Evolutionary conservation across 202 grass and related monocot species (phyloP), one percentile per base, ranked within the genome.

Genomic region (Schoenoplectus tabernaemontani): DNA sequence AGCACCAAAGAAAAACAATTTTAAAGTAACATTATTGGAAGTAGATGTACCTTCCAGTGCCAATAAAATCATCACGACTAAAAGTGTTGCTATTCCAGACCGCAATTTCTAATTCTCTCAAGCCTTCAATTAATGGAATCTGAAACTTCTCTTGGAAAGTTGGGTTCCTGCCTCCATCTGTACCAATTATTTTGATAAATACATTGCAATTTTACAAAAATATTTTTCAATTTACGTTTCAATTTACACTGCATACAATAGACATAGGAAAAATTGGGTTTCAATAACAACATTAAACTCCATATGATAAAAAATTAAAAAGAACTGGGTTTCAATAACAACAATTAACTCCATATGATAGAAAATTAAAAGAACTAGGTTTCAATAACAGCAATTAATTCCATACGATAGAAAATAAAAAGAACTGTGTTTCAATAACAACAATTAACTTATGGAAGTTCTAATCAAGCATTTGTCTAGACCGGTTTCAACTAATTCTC

Each of bases 1-100:
- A 34, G 70, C 16, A 47, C 64, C 11, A 28, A 0, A 72, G 67
- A 48, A 48, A 15, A 28, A 10, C 11, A 48, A 64, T n/a, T n/a
- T n/a, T n/a, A n/a, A n/a, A n/a, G n/a, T n/a, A n/a, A n/a, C n/a
- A n/a, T n/a, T n/a, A n/a, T n/a, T n/a, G n/a, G n/a, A n/a, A n/a
- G n/a, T n/a, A 47, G 24, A 77, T 84, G 68, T 86, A 97, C 94
- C 87, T 93, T 68, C 91, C 83, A 62, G 48, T 87, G 58, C 94
- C 94, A 7, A 97, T 90, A 85, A 90, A 90, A 23, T 93, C 87
- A 78, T 97, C 94, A 36, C 22, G 26, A 51, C 24, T 93, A 9
- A 97, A 44, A 9, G 91, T 97, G 82, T 93, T 97, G 76, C 94
- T 93, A 65, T 97, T 97, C 87, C 84, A 93, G 22, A 93, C 89